These are phyloP conservation scores for Apophysomyces trapeziformis DNA, from an alignment of 371 early-diverging fungal species.

Conservation along the genomic window DNA sequence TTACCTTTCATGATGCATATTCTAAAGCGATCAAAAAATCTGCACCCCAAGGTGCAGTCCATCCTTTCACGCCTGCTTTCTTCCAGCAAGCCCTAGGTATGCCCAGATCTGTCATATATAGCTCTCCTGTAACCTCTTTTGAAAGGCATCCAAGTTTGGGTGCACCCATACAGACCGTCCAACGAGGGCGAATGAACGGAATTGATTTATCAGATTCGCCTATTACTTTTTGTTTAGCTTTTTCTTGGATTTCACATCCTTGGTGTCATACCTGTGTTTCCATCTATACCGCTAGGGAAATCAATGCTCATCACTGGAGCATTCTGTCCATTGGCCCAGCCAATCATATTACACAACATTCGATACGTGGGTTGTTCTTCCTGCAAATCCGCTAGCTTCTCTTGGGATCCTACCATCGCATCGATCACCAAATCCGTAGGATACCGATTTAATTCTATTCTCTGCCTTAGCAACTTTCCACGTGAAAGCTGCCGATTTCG, in stretches of 20 bases:
- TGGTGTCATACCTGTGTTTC: conserved; percentile 46
- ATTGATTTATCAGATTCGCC: conserved; percentile 4
- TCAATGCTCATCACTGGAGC: conserved; percentile 74
- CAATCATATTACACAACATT: conserved; percentile 59
- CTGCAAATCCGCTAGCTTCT: conserved; percentile 59
- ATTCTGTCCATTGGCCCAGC: conserved; percentile 72
- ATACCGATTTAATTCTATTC: conserved; percentile 17
- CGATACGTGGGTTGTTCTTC: conserved; percentile 54
- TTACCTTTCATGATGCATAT: conserved; percentile 33
- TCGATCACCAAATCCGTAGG: conserved; percentile 75
- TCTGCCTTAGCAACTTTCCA: neutral
- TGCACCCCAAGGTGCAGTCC: conserved; percentile 72
- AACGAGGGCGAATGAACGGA: conserved; percentile 58
- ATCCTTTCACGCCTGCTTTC: conserved; percentile 59
- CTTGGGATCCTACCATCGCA: conserved; percentile 70
- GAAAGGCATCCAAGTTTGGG: conserved; percentile 70
- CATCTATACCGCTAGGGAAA: conserved; percentile 73
- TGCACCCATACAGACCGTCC: conserved; percentile 81
- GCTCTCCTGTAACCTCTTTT: conserved; percentile 63
- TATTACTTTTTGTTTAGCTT: neutral
- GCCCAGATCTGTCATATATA: conserved; percentile 83
- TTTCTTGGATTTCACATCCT: neutral
- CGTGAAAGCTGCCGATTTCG: conserved; percentile 4
- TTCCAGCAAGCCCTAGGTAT: conserved; percentile 71
- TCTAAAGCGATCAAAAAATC: conserved; percentile 73